Percentiles rank a stretch among this genome's conserved stretches.
Conservation (phyloP, 106 monocot species). For the Phalaenopsis equestris region DNA sequence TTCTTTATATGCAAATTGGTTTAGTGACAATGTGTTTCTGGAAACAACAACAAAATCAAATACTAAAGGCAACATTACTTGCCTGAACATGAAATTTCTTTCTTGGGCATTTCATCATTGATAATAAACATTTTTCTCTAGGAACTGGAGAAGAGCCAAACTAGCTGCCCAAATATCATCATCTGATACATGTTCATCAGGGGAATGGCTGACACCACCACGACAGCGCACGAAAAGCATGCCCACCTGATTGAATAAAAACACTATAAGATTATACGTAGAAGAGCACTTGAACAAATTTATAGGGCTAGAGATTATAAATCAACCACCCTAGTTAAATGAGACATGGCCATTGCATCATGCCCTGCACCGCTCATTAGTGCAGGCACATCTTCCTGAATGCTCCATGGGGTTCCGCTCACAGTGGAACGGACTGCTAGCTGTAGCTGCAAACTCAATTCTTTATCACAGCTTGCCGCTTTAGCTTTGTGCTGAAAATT, state of each 20-base stretch:
- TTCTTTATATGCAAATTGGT: background rate
- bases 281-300: background rate
- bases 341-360: constrained; percentile 61
- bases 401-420: constrained; percentile 22
- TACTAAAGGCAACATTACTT: background rate
- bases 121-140: constrained; percentile 18
- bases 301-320: background rate
- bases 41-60: background rate
- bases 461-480: constrained; percentile 51
- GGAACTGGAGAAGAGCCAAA: constrained; percentile 56
- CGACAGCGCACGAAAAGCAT: constrained; percentile 95
- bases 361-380: constrained; percentile 98
- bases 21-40: background rate
- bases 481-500: constrained; percentile 65
- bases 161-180: constrained; percentile 88
- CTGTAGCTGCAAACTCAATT: constrained; percentile 47
- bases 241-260: constrained; percentile 42
- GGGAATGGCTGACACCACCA: constrained; percentile 87
- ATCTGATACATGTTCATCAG: constrained; percentile 63
- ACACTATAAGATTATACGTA: background rate
- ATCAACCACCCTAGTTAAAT: constrained; percentile 31
- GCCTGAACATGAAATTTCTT: background rate
- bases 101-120: background rate
- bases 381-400: constrained; percentile 37
- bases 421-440: constrained; percentile 48